Percentiles rank a stretch among this genome's conserved stretches.
Conservation (phyloP, 2,329 filamentous ascomycete species). For the Colletotrichum sp. region DNA sequence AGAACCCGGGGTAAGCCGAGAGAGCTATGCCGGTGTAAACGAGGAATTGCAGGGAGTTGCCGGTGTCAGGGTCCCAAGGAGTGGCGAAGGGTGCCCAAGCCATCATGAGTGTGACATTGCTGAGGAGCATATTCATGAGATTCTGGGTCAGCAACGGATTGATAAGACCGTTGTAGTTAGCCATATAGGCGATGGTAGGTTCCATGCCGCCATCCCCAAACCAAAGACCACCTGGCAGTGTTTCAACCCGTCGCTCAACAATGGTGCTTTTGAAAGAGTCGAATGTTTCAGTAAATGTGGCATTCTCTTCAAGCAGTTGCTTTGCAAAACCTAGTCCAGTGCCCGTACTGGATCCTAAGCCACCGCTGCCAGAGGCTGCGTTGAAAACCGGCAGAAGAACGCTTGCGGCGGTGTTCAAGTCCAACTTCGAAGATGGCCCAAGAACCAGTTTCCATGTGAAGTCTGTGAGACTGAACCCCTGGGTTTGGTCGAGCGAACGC, state of each 20-base stretch:
- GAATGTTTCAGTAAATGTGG: conserved; percentile 60
- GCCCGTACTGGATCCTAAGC: conserved; percentile 22
- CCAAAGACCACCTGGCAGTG: conserved; percentile 83
- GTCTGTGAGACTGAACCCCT: conserved; percentile 41
- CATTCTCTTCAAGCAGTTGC: conserved; percentile 1
- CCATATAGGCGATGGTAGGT: conserved; percentile 75
- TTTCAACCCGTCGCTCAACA: conserved; percentile 63
- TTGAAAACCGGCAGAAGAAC: conserved; percentile 44
- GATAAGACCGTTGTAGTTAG: conserved; percentile 60
- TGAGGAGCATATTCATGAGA: conserved; percentile 67
- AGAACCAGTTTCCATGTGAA: conserved; percentile 41
- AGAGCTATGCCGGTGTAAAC: conserved; percentile 84
- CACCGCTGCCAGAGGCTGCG: conserved; percentile 24
- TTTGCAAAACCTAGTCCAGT: conserved; percentile 16
- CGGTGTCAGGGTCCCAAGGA: conserved; percentile 71
- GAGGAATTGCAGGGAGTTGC: conserved; percentile 78
- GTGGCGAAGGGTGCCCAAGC: conserved; percentile 78
- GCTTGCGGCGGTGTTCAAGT: conserved; percentile 8
- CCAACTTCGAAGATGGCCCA: conserved; percentile 40
- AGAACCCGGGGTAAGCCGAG: conserved; percentile 82
- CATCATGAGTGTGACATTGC: conserved; percentile 72
- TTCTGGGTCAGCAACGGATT: conserved; percentile 70
- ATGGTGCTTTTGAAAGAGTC: conserved; percentile 74
- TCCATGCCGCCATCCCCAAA: conserved; percentile 64
- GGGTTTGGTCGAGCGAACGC: conserved; percentile 43